Percentiles rank a stretch among this genome's conserved stretches.
Evolutionary conservation across 2,329 filamentous ascomycete species (phyloP).

Genomic region (Waltergamsia citrina): DNA sequence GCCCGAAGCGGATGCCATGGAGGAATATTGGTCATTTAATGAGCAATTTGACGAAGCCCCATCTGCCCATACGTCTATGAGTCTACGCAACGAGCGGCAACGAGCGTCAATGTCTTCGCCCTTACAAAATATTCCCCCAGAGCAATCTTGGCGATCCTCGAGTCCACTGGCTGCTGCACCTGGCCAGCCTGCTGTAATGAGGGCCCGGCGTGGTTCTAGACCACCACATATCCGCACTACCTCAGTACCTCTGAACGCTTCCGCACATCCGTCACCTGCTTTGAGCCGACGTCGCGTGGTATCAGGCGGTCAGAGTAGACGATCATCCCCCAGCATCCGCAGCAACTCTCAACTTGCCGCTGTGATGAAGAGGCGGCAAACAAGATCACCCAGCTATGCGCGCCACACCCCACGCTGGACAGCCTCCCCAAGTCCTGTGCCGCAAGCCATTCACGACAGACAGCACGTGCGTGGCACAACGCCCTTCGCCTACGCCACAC

Average conservation of each 20-base stretch:
- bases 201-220: slow-evolving; percentile 29
- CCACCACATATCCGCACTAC: slow-evolving; percentile 40
- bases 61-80: slow-evolving; percentile 32
- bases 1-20: slow-evolving; percentile 51
- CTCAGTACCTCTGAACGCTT: slow-evolving; percentile 37
- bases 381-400: slow-evolving; percentile 46
- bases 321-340: slow-evolving; percentile 19
- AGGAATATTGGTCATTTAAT: slow-evolving; percentile 60
- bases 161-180: slow-evolving; percentile 21
- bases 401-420: slow-evolving; percentile 49
- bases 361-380: slow-evolving; percentile 41
- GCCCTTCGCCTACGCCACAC: slow-evolving; percentile 67
- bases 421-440: slow-evolving; percentile 33
- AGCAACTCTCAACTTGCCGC: slow-evolving; percentile 17
- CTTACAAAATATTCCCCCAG: slow-evolving; percentile 21
- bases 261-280: slow-evolving; percentile 25
- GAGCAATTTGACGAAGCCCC: slow-evolving; percentile 51
- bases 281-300: slow-evolving; percentile 33
- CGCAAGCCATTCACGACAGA: slow-evolving; percentile 21
- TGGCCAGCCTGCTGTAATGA: slow-evolving; percentile 25
- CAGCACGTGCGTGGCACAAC: slow-evolving; percentile 31
- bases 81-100: slow-evolving; percentile 28
- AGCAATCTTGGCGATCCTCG: slow-evolving; percentile 15
- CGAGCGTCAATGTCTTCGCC: slow-evolving; percentile 24
- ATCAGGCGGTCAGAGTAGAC: slow-evolving; percentile 28